Evolutionary conservation across 2,329 filamentous ascomycete species (phyloP), one percentile per base, ranked within the genome.

Genomic region (Exophiala bonariae): DNA sequence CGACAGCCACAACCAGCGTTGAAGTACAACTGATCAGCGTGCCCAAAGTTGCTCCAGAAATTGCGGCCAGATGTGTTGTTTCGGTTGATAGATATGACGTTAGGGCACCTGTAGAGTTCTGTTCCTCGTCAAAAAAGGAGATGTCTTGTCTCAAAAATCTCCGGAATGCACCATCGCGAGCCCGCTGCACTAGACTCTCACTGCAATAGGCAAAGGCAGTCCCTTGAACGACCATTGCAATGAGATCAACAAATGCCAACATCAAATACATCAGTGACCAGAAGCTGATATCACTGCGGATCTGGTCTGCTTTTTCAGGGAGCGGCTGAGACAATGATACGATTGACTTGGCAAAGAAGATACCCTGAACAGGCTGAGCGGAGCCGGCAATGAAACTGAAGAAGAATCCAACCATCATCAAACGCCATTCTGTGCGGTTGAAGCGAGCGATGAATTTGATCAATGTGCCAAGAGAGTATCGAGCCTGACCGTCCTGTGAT

Each of bases 81-180:
- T 96, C 87, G 0, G 89, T 95, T 2, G 88, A 91, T 10, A 96
- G 74, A 70, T 95, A 93, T 0, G 87, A 89, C 0, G 90, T 96
- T 59, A 99, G 73, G 1, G 90, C 86, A 56, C 93, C 93, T 5
- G 89, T 85, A 5, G 87, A 90, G 65, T 97, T 95, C 66, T 93
- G 86, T 54, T 95, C 88, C 35, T 77, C 78, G 66, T 97, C 93
- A 59, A 96, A 99, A 67, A 91, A 97, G 20, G 83, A 75, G 49
- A 97, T 91, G 54, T 97, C 93, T 68, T 97, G 92, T 55, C 91
- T 87, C 41, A 97, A 81, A 73, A 97, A 89, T 18, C 85, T 78
- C 23, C 91, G 80, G 74, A 99, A 96, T 5, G 90, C 87, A 47
- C 76, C 77, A 66, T 93, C 83, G 59, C 93, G 82, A 1, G 92